Conservation (phyloP, 2,329 filamentous ascomycete species). For the Colletotrichum spinosum region DNA sequence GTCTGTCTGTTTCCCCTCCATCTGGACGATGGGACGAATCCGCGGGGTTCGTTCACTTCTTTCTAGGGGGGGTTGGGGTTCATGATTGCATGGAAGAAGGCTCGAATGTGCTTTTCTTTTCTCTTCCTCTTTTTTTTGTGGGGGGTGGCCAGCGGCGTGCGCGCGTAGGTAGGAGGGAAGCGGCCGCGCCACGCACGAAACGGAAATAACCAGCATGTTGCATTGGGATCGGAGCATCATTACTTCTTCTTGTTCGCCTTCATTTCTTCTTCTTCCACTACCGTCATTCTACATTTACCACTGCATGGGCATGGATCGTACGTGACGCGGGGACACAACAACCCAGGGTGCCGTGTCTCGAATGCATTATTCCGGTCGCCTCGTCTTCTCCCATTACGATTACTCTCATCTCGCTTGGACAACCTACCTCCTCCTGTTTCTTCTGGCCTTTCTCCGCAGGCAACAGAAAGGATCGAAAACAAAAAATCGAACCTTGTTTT, state of each 20-base stretch:
- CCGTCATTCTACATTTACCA: slow-evolving; percentile 21
- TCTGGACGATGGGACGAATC: too few species aligned
- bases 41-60: too few species aligned
- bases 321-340: too few species aligned
- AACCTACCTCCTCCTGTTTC: not conserved
- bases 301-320: not conserved
- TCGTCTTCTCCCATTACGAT: slow-evolving; percentile 34
- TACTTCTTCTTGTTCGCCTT: slow-evolving; percentile 19
- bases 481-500: slow-evolving; percentile 2
- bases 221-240: slow-evolving; percentile 35
- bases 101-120: slow-evolving; percentile 10
- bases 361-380: not conserved
- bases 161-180: too few species aligned
- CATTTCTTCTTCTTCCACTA: slow-evolving; percentile 20
- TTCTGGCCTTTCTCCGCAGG: slow-evolving; percentile 11
- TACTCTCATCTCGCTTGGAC: slow-evolving; percentile 35
- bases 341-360: too few species aligned
- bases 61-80: not conserved
- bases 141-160: not conserved
- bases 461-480: slow-evolving; percentile 2
- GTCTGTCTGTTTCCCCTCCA: too few species aligned
- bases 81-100: slow-evolving; percentile 33
- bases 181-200: slow-evolving; percentile 6
- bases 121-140: slow-evolving; percentile 7
- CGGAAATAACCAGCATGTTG: slow-evolving; percentile 33